A percentile compares a stretch with the other conserved stretches of the same genome.
These are phyloP conservation scores for Boletus pseudopeckii DNA, from an alignment of 768 basidiomycete genomes.

Conservation along the genomic window DNA sequence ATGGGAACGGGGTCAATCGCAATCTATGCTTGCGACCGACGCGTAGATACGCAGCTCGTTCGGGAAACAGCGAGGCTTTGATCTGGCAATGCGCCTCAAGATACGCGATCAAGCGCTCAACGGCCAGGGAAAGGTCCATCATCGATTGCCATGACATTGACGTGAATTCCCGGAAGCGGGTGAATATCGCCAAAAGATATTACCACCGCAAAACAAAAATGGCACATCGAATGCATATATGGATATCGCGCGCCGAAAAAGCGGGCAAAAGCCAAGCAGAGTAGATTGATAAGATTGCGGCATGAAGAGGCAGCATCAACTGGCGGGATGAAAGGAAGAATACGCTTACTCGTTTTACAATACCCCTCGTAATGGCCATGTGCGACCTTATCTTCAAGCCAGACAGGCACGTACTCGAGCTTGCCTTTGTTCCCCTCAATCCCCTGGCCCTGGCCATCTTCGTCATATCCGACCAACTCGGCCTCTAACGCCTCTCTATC, in stretches of 20 bases:
- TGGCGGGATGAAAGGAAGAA: neutral
- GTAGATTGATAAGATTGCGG: conserved; percentile 10
- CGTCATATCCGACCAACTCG: conserved; percentile 56
- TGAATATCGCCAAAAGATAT: neutral
- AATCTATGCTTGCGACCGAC: neutral
- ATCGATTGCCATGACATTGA: neutral
- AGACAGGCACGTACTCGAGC: conserved; percentile 83
- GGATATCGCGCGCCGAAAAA: conserved; percentile 7
- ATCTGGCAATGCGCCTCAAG: neutral
- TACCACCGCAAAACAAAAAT: conserved; percentile 7
- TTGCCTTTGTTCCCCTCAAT: conserved; percentile 43
- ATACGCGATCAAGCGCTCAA: conserved; percentile 9
- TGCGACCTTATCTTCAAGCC: conserved; percentile 85
- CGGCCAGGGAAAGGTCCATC: neutral
- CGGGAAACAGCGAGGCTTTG: neutral
- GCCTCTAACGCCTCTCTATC: conserved; percentile 66
- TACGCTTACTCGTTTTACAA: conserved; percentile 87
- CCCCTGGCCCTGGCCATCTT: conserved; percentile 44
- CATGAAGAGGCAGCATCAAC: neutral
- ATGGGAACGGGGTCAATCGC: neutral
- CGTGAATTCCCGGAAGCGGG: conserved; percentile 4
- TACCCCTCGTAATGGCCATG: conserved; percentile 97
- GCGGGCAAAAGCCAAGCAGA: neutral
- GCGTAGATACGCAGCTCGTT: neutral
- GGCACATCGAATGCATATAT: conserved; percentile 5